Evolutionary conservation across 78 protist genomes (phyloP).

Genomic region (Dictyostelium firmibasis): DNA sequence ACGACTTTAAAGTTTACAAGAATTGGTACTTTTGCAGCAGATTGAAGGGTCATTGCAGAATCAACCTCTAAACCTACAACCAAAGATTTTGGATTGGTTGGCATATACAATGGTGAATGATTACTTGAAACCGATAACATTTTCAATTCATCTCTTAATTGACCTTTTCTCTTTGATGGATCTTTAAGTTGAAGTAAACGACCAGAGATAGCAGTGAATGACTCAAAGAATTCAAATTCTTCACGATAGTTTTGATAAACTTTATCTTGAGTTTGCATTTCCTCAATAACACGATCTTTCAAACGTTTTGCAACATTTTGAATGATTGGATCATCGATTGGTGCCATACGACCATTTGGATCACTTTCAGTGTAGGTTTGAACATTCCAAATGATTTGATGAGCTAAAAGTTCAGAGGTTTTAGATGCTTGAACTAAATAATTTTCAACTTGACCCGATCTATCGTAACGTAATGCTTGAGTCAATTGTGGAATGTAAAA

Average conservation of each 20-base stretch:
- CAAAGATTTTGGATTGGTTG: constrained; percentile 82
- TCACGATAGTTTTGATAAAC: constrained; percentile 26
- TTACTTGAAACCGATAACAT: neutral
- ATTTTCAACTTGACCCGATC: constrained; percentile 65
- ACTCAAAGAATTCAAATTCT: constrained; percentile 91
- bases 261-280: constrained; percentile 1
- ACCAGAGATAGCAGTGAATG: constrained; percentile 88
- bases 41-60: constrained; percentile 72
- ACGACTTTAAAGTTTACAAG: constrained; percentile 65
- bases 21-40: constrained; percentile 88
- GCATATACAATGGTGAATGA: constrained; percentile 81
- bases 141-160: constrained; percentile 44
- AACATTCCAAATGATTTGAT: constrained; percentile 92
- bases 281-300: constrained; percentile 25
- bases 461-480: constrained; percentile 85
- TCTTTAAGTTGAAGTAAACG: constrained; percentile 61
- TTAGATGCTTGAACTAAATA: constrained; percentile 59
- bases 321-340: constrained; percentile 52
- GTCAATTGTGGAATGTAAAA: constrained; percentile 93
- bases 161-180: constrained; percentile 71
- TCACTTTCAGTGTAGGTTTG: constrained; percentile 78
- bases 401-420: constrained; percentile 80
- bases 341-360: constrained; percentile 33
- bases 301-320: constrained; percentile 48
- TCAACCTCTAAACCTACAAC: constrained; percentile 74